These are phyloP conservation scores for Jamesozyma hellenica DNA, from an alignment of 805 yeast species.

Conservation along the genomic window DNA sequence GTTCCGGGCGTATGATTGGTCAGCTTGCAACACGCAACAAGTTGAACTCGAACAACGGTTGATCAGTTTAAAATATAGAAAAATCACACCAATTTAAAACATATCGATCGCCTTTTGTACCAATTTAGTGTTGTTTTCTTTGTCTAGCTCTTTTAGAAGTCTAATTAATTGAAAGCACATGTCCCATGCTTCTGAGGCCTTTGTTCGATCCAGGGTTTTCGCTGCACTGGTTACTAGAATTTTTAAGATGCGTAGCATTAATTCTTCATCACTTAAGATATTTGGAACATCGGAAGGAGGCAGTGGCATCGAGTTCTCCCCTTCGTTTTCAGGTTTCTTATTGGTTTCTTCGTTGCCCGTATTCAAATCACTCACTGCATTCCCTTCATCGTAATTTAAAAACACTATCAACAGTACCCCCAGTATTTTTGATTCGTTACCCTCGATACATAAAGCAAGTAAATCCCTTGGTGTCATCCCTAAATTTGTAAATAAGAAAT, in stretches of 20 bases:
- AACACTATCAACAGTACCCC: slow-evolving; percentile 27
- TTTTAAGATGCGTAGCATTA: slow-evolving; percentile 24
- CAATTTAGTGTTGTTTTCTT: slow-evolving; percentile 18
- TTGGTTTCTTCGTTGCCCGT: not conserved
- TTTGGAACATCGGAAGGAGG: slow-evolving; percentile 7
- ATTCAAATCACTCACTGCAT: slow-evolving; percentile 10
- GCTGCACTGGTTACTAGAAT: slow-evolving; percentile 25
- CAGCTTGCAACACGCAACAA: too few species aligned
- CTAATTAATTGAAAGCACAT: slow-evolving; percentile 28
- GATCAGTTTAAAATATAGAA: too few species aligned
- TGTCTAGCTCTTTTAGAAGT: slow-evolving; percentile 23
- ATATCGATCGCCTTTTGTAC: slow-evolving; percentile 19
- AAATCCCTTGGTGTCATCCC: slow-evolving; percentile 26
- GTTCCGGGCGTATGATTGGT: slow-evolving; percentile 1
- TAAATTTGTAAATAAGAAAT: slow-evolving; percentile 16
- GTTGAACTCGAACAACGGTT: too few species aligned
- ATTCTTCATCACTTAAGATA: slow-evolving; percentile 22
- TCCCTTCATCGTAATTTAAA: slow-evolving; percentile 23
- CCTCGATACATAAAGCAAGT: slow-evolving; percentile 23
- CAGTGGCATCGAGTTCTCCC: not conserved
- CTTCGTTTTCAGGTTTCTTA: not conserved
- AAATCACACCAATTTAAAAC: slow-evolving; percentile 6
- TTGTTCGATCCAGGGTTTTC: slow-evolving; percentile 12
- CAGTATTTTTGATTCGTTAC: slow-evolving; percentile 23
- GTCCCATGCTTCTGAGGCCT: slow-evolving; percentile 28